Percentiles rank a stretch among this genome's conserved stretches.
These are phyloP conservation scores for Urostyla sp. DNA, from an alignment of 73 alveolate species.

Conservation along the genomic window DNA sequence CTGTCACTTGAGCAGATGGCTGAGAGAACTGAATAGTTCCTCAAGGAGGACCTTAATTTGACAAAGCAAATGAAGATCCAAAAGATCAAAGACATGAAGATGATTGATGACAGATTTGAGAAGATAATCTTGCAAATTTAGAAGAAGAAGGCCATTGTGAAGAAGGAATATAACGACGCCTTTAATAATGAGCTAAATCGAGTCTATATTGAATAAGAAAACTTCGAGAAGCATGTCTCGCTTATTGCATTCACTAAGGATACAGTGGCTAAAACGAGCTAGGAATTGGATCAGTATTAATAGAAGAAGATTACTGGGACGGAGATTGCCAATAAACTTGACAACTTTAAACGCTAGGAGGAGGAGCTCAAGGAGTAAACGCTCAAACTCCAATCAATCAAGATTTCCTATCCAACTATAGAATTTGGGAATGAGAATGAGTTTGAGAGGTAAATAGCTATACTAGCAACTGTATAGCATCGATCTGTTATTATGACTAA, in stretches of 20 bases:
- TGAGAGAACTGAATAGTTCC: conserved; percentile 36
- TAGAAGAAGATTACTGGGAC: conserved; percentile 40
- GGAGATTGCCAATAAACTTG: conserved; percentile 58
- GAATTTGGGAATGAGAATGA: conserved; percentile 33
- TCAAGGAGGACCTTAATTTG: conserved; percentile 15
- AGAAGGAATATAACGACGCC: conserved; percentile 60
- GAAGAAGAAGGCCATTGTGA: conserved; percentile 26
- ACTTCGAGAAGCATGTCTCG: conserved; percentile 57
- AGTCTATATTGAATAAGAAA: conserved; percentile 58
- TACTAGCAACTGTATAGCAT: conserved; percentile 48
- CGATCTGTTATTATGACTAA: conserved; percentile 47
- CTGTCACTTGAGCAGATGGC: conserved; percentile 12
- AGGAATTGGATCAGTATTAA: conserved; percentile 22
- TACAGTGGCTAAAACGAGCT: conserved; percentile 8
- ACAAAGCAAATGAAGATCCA: conserved; percentile 48
- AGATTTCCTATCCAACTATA: conserved; percentile 50
- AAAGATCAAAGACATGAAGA: conserved; percentile 40
- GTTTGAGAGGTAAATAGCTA: conserved; percentile 8
- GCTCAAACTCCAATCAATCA: conserved; percentile 43
- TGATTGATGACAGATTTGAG: conserved; percentile 55
- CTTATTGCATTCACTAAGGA: conserved; percentile 60
- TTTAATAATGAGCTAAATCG: conserved; percentile 40
- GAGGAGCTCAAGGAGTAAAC: conserved; percentile 50
- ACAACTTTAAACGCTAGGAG: conserved; percentile 52
- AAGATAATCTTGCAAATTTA: conserved; percentile 37